phyloP scores from a whole-genome alignment of 768 basidiomycete species.

The Tylopilus vinaceipallidus region DNA sequence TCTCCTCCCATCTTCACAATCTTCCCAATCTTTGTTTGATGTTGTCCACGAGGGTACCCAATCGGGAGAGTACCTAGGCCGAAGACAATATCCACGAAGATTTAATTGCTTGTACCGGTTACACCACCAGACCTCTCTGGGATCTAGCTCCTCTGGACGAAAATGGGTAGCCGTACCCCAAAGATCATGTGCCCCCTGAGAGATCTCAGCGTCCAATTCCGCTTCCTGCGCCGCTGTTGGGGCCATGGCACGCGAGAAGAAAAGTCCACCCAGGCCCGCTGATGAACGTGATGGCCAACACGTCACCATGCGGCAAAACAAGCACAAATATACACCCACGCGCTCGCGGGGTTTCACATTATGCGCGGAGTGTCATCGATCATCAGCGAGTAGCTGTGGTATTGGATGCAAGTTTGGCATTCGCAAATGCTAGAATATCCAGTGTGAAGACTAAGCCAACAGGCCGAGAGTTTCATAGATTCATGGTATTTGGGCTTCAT shows the following conservation, averaged over 20 bases:
- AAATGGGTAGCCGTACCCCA: background rate
- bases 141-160: slow-evolving; percentile 2
- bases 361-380: slow-evolving; percentile 3
- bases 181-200: background rate
- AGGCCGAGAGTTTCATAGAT: too few relatives aligned
- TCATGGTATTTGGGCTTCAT: too few relatives aligned
- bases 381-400: background rate
- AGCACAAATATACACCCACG: slow-evolving; percentile 12
- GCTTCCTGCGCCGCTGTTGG: background rate
- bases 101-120: background rate
- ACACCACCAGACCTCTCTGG: slow-evolving; percentile 11
- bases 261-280: background rate
- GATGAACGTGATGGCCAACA: too few relatives aligned
- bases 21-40: background rate
- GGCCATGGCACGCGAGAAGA: background rate
- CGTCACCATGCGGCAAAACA: slow-evolving; percentile 5
- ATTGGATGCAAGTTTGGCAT: too few relatives aligned
- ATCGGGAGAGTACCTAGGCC: slow-evolving; percentile 11
- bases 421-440: too few relatives aligned
- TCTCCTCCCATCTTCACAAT: slow-evolving; percentile 2
- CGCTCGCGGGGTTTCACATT: background rate
- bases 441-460: too few relatives aligned
- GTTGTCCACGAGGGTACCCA: slow-evolving; percentile 16
- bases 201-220: background rate
- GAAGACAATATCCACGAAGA: slow-evolving; percentile 7